Conservation (phyloP, 2,329 filamentous ascomycete genomes). For the Diaporthe sp. region DNA sequence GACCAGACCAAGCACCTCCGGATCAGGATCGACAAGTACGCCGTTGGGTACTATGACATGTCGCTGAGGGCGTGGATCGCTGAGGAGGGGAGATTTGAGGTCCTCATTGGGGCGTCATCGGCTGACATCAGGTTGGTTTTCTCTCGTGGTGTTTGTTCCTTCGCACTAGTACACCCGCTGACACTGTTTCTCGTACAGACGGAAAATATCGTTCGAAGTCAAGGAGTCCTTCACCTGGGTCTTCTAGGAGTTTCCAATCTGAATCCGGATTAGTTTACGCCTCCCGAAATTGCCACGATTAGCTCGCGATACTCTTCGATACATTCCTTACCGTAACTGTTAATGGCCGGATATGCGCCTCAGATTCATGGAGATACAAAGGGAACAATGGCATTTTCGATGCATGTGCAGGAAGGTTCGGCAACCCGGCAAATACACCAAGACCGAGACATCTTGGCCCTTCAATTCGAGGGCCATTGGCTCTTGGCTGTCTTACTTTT, state of each 20-base stretch:
- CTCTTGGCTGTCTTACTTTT: slow-evolving; percentile 6
- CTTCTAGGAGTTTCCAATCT: slow-evolving; percentile 51
- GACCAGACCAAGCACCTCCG: slow-evolving; percentile 67
- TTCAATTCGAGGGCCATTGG: not conserved
- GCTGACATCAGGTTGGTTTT: slow-evolving; percentile 71
- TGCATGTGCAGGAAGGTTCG: slow-evolving; percentile 4
- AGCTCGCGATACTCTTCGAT: slow-evolving; percentile 15
- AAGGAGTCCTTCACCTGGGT: slow-evolving; percentile 76
- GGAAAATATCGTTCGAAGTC: slow-evolving; percentile 65
- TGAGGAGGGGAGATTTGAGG: slow-evolving; percentile 73
- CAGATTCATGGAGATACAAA: slow-evolving; percentile 42
- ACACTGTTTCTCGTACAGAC: slow-evolving; percentile 38
- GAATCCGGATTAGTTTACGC: not conserved
- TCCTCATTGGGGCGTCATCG: slow-evolving; percentile 73
- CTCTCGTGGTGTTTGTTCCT: not conserved
- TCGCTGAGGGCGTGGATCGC: slow-evolving; percentile 72
- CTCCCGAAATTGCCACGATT: not conserved
- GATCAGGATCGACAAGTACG: slow-evolving; percentile 62
- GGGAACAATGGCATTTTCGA: not conserved
- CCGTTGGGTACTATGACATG: slow-evolving; percentile 74
- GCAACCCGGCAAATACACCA: not conserved
- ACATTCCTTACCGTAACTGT: slow-evolving; percentile 13
- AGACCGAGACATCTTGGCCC: slow-evolving; percentile 9
- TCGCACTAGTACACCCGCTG: slow-evolving; percentile 38
- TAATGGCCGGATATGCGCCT: slow-evolving; percentile 45